phyloP scores from a whole-genome alignment of 2,329 filamentous ascomycete genomes.

The Plenodomus lindquistii region DNA sequence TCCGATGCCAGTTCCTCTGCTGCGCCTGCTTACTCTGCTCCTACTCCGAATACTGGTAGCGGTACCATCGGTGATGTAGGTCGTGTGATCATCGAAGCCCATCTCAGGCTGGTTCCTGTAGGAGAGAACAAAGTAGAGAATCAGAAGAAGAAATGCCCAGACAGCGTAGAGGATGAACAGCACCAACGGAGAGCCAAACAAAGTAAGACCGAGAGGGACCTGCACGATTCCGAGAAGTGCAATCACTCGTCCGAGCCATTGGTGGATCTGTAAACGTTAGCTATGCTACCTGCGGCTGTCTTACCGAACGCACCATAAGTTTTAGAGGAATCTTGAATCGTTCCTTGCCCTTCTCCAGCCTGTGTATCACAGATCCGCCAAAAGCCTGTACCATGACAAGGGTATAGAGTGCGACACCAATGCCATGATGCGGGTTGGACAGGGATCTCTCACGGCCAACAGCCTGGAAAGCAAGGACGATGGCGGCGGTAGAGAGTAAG shows the following conservation, averaged over 20 bases:
- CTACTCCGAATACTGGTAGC: conserved; percentile 43
- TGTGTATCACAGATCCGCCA: conserved; percentile 67
- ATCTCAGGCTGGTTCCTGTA: conserved; percentile 65
- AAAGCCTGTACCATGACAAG: conserved; percentile 72
- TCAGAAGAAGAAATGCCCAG: conserved; percentile 72
- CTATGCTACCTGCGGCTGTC: neutral
- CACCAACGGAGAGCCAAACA: conserved; percentile 86
- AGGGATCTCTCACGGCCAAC: conserved; percentile 73
- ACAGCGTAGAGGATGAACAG: conserved; percentile 86
- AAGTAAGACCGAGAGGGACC: conserved; percentile 82
- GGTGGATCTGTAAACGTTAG: conserved; percentile 69
- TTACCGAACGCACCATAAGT: conserved; percentile 53
- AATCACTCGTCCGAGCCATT: conserved; percentile 80
- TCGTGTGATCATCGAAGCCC: conserved; percentile 60
- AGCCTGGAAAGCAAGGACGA: conserved; percentile 76
- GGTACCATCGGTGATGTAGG: conserved; percentile 61
- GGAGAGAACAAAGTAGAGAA: conserved; percentile 78
- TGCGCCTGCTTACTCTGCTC: conserved; percentile 36
- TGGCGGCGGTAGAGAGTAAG: conserved; percentile 69
- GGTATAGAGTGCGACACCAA: conserved; percentile 77
- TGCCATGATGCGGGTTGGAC: conserved; percentile 83
- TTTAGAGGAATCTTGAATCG: conserved; percentile 60
- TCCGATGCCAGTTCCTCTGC: conserved; percentile 46
- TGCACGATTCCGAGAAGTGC: conserved; percentile 84
- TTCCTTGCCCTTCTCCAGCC: conserved; percentile 56